Evolutionary conservation across 2,329 filamentous ascomycete genomes (phyloP).

Genomic region (Lecanicillium sp.): DNA sequence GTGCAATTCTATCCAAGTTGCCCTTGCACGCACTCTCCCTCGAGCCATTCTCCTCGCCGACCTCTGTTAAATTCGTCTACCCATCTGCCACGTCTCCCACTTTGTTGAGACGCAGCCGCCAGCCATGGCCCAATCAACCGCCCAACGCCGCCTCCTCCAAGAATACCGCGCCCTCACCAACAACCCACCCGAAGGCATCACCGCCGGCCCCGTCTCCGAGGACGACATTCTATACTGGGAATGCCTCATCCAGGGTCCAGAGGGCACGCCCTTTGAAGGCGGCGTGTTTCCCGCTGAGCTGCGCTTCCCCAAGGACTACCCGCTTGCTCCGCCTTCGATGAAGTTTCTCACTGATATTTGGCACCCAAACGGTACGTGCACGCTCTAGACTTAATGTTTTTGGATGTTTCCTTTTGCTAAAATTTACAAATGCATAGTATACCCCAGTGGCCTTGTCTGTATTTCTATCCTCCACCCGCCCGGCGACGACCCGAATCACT

Average conservation of each 20-base stretch:
- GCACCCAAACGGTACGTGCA: constrained; percentile 77
- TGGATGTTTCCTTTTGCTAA: not conserved
- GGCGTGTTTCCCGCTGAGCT: constrained; percentile 93
- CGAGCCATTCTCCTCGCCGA: not conserved
- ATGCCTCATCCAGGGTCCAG: constrained; percentile 88
- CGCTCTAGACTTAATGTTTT: not conserved
- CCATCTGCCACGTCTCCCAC: not conserved
- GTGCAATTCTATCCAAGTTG: too few relatives aligned
- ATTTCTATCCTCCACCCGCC: constrained; percentile 97
- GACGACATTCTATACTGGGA: constrained; percentile 97
- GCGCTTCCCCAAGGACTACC: constrained; percentile 92
- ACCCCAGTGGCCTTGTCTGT: constrained; percentile 84
- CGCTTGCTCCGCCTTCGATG: constrained; percentile 93
- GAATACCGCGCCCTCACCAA: constrained; percentile 93
- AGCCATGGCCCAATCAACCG: constrained; percentile 50
- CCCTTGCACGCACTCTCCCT: not conserved
- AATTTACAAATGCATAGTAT: too few relatives aligned
- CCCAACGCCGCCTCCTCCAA: constrained; percentile 78
- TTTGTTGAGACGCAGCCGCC: not conserved
- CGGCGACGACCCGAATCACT: constrained; percentile 96
- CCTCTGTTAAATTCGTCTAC: too few relatives aligned
- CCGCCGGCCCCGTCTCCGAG: constrained; percentile 83
- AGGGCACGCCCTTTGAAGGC: constrained; percentile 92
- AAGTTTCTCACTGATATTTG: constrained; percentile 89
- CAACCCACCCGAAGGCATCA: constrained; percentile 96